Base-by-base conservation (phyloP, 2,329 filamentous ascomycete species). In the Pseudopithomyces maydicus region DNA sequence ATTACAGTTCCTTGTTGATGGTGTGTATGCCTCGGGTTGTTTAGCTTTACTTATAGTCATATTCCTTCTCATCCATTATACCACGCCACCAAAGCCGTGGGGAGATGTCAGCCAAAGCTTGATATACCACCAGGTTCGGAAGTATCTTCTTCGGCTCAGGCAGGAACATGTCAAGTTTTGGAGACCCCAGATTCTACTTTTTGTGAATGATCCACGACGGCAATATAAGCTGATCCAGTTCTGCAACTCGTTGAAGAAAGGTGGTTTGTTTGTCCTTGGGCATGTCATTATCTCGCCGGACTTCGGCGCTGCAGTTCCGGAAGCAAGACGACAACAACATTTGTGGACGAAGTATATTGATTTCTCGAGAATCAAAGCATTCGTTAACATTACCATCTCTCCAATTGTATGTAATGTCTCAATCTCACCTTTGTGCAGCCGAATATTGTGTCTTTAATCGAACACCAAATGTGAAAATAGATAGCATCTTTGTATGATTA, bases 91-190 rank as follows among this genome's bases (percentile, higher is more conserved):
- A 0, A 96, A 96, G 70, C 86, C 89, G 35, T 96, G 92, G 92
- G 92, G 92, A 1, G 92, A 96, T 73, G 91, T 96, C 17, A 93
- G 90, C 8, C 92, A 96, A 67, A 93, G 91, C 67, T 79, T 96
- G 58, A 96, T 96, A 51, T 96, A 96, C 69, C 86, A 89, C 61
- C 92, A 96, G 78, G 91, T 96, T 14, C 85, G 92, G 57, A 96
- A 96, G 68, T 96, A 96, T 69, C 78, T 96, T 29, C 80, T 96
- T 29, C 86, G 91, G n/a, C 79, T 96, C 29, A 88, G 87, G 48
- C 91, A 91, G 35, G 92, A 96, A 67, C 92, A 96, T 71, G 92
- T 96, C 74, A 96, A 96, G 69, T 96, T 96, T 72, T 96, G 92
- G 92, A 84, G 92, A 50, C 92, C 92, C 0, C 92, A 96, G 63